Conservation (phyloP, 2,329 filamentous ascomycete species). For the Nemania diffusa region DNA sequence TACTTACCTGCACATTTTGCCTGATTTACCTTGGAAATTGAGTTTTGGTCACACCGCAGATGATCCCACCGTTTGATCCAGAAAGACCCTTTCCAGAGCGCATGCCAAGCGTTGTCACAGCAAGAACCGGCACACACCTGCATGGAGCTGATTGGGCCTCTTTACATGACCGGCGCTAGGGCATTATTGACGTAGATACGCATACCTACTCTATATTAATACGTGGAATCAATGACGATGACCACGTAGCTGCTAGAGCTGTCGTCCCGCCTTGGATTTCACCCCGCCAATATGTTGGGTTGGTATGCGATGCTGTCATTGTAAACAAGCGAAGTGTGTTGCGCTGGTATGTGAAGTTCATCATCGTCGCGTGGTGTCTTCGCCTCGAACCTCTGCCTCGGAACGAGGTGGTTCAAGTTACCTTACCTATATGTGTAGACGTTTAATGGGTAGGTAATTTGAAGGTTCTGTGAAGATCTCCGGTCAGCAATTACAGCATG, state of each 20-base stretch:
- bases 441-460: background rate
- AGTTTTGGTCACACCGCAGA: conserved; percentile 9
- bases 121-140: background rate
- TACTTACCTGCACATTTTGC: conserved; percentile 8
- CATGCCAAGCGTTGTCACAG: conserved; percentile 10
- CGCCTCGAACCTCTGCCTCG: background rate
- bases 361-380: conserved; percentile 14
- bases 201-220: background rate
- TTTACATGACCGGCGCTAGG: background rate
- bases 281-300: background rate
- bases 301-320: conserved; percentile 14
- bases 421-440: background rate
- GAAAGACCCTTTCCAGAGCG: background rate
- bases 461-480: conserved; percentile 8
- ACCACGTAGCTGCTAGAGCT: conserved; percentile 7
- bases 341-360: conserved; percentile 12
- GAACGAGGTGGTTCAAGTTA: background rate
- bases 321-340: conserved; percentile 1
- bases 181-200: background rate
- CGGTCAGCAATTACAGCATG: background rate
- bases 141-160: conserved; percentile 4
- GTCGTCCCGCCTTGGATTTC: background rate
- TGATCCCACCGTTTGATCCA: background rate
- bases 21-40: conserved; percentile 27
- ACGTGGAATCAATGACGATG: conserved; percentile 18